phyloP scores from a whole-genome alignment of 179 eudicot genomes.

The Nepenthes alata region DNA sequence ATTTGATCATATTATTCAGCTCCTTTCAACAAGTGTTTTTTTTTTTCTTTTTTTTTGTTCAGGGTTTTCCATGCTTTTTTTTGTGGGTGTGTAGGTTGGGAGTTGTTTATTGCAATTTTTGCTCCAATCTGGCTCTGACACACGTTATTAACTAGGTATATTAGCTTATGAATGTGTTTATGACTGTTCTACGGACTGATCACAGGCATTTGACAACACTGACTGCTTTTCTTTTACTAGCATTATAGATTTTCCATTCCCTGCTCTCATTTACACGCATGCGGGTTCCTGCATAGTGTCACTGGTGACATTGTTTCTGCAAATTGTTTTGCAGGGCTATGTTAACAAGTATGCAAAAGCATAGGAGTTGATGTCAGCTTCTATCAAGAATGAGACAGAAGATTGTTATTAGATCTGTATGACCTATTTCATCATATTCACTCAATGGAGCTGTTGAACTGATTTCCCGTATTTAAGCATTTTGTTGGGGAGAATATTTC shows the following conservation, averaged over 20 bases:
- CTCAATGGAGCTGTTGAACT: neutral
- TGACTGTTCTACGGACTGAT: no score
- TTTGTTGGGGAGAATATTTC: neutral
- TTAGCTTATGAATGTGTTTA: no score
- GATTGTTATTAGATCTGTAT: no score
- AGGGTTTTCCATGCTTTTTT: no score
- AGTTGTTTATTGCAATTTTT: no score
- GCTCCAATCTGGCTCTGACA: no score
- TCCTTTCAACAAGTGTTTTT: neutral
- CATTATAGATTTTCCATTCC: no score
- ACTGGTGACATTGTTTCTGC: slow-evolving; percentile 6
- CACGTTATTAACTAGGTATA: no score
- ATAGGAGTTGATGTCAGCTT: slow-evolving; percentile 20
- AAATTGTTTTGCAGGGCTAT: slow-evolving; percentile 61
- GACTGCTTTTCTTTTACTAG: no score
- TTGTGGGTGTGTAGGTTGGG: no score
- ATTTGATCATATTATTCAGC: neutral
- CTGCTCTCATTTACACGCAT: neutral
- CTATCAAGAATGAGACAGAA: slow-evolving; percentile 4
- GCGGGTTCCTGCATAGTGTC: neutral
- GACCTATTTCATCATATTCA: neutral
- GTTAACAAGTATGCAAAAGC: slow-evolving; percentile 67
- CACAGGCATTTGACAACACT: no score
- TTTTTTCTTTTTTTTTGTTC: no score
- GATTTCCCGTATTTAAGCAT: neutral